Evolutionary conservation across 805 yeast genomes (phyloP).

Genomic region (Cyberlindnera suaveolens): DNA sequence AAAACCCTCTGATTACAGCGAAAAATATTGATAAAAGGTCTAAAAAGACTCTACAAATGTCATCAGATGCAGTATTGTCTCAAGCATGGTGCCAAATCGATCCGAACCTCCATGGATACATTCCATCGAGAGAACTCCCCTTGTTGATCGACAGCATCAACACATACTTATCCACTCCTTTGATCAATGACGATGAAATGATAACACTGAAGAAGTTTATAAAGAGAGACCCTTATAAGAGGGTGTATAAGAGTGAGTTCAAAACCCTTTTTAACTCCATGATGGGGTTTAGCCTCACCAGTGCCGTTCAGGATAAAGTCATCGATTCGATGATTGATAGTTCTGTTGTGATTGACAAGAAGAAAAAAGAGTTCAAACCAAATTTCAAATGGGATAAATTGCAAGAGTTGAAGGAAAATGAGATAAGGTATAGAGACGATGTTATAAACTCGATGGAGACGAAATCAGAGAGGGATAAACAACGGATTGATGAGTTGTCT

Average conservation of each 20-base stretch:
- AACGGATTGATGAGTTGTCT: conserved; percentile 2
- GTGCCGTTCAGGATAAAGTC: conserved; percentile 16
- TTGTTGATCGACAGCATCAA: conserved; percentile 19
- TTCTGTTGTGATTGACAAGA: background rate
- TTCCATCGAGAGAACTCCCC: conserved; percentile 17
- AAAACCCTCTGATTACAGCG: background rate
- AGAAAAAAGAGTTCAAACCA: conserved; percentile 8
- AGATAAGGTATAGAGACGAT: conserved; percentile 21
- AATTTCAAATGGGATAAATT: conserved; percentile 16
- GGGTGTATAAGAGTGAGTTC: conserved; percentile 29
- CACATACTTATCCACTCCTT: conserved; percentile 11
- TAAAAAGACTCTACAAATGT: background rate
- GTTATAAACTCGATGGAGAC: conserved; percentile 17
- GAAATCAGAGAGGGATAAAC: conserved; percentile 8
- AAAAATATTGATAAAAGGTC: background rate
- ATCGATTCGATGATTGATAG: background rate
- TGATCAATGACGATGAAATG: conserved; percentile 24
- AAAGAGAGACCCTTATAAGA: conserved; percentile 23
- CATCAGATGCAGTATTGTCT: background rate
- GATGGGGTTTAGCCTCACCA: conserved; percentile 27
- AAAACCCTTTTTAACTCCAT: conserved; percentile 25
- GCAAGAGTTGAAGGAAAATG: conserved; percentile 20
- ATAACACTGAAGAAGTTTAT: conserved; percentile 25
- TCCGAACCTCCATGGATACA: conserved; percentile 10
- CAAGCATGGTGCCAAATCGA: conserved; percentile 22